These are phyloP conservation scores for Nothophytophthora sp. DNA, from an alignment of 352 stramenopile species.

Conservation along the genomic window DNA sequence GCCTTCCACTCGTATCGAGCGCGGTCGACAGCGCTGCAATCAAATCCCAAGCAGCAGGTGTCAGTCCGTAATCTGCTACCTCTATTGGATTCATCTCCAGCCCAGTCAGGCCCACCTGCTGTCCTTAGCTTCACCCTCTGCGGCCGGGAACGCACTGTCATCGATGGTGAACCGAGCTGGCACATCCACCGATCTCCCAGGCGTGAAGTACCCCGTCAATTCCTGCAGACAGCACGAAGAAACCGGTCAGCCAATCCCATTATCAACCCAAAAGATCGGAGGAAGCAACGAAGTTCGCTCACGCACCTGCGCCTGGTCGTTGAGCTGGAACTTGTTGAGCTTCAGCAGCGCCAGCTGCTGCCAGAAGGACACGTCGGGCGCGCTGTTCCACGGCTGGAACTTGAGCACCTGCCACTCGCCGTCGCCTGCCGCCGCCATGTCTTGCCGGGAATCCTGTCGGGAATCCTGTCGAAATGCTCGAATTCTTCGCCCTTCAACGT, in stretches of 20 bases:
- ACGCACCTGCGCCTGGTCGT: constrained; percentile 62
- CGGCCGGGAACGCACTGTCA: constrained; percentile 57
- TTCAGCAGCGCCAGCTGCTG: constrained; percentile 78
- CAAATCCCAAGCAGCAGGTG: no score
- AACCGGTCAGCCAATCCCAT: background rate
- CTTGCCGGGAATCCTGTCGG: no score
- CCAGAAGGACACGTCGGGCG: constrained; percentile 84
- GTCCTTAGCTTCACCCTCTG: constrained; percentile 3
- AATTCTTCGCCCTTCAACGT: no score
- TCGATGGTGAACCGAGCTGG: constrained; percentile 76
- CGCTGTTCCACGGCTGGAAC: constrained; percentile 85
- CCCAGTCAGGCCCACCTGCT: constrained; percentile 1
- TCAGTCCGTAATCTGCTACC: no score
- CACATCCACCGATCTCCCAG: constrained; percentile 57
- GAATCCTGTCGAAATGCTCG: no score
- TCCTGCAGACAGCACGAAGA: constrained; percentile 16
- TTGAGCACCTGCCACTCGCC: constrained; percentile 51
- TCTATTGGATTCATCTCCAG: no score
- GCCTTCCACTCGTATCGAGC: constrained; percentile 79
- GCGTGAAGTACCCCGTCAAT: constrained; percentile 68
- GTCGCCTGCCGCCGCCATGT: no score
- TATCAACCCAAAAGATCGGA: background rate
- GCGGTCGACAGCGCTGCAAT: constrained; percentile 46
- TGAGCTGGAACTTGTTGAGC: constrained; percentile 82
- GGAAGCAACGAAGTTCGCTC: constrained; percentile 2